These are phyloP conservation scores for Pseudopithomyces maydicus DNA, from an alignment of 2,329 filamentous ascomycete species.

Conservation along the genomic window DNA sequence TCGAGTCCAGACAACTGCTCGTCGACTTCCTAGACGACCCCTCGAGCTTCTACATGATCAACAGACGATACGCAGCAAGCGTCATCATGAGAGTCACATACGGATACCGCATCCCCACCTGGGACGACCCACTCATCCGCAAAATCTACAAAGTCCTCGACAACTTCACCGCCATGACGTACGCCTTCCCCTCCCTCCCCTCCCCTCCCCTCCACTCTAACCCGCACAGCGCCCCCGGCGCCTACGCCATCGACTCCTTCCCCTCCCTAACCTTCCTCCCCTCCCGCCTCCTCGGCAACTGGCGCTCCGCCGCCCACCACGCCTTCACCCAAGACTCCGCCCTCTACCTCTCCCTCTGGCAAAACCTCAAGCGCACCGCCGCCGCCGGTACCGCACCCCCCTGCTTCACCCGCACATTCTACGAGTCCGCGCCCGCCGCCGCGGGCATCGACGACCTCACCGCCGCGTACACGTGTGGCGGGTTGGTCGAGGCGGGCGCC, in stretches of 20 bases:
- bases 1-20: conserved; percentile 54
- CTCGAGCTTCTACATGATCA: conserved; percentile 37
- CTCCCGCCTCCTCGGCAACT: conserved; percentile 37
- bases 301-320: conserved; percentile 29
- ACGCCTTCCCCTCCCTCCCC: conserved; percentile 35
- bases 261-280: conserved; percentile 36
- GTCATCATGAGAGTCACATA: conserved; percentile 43
- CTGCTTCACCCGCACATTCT: conserved; percentile 44
- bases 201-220: conserved; percentile 29
- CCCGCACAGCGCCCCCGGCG: conserved; percentile 20
- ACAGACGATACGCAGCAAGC: conserved; percentile 37
- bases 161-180: conserved; percentile 39
- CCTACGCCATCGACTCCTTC: conserved; percentile 36
- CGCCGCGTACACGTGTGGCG: conserved; percentile 41
- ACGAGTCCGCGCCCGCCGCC: conserved; percentile 36
- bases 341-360: conserved; percentile 41
- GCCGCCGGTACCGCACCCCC: conserved; percentile 33
- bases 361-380: conserved; percentile 35
- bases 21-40: conserved; percentile 48
- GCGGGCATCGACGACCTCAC: conserved; percentile 40
- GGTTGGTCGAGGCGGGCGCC: conserved; percentile 41
- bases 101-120: conserved; percentile 41
- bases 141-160: conserved; percentile 38
- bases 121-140: conserved; percentile 37
- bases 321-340: conserved; percentile 37